Percentiles rank a stretch among this genome's conserved stretches.
phyloP scores from a whole-genome alignment of 2,329 filamentous ascomycete species.

The Trichophyton schoenleinii region DNA sequence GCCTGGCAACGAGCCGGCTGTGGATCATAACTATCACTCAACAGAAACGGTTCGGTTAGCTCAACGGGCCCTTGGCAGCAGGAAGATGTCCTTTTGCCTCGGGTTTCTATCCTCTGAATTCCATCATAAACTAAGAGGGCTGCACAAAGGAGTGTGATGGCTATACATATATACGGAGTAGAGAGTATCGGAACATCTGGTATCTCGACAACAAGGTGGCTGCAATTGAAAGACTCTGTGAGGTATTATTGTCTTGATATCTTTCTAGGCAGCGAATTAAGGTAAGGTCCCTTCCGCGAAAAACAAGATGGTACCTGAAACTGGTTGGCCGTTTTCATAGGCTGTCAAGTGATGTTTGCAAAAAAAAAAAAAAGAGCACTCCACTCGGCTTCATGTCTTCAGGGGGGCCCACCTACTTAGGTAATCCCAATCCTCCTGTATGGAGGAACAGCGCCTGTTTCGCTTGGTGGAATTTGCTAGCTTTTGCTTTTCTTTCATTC shows the following conservation, averaged over 20 bases:
- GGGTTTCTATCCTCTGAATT: neutral
- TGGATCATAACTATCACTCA: neutral
- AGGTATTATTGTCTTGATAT: neutral
- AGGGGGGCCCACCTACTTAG: neutral
- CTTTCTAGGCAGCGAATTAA: neutral
- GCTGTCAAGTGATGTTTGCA: neutral
- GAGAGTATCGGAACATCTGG: neutral
- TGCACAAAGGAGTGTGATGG: neutral
- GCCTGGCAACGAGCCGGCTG: neutral
- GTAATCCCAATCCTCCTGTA: conserved; percentile 4
- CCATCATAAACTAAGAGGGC: neutral
- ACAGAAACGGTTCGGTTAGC: neutral
- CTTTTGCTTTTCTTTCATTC: conserved; percentile 1
- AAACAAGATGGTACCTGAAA: neutral
- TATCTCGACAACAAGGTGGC: neutral
- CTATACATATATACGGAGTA: neutral
- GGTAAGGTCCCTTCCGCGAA: neutral
- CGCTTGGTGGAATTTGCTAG: conserved; percentile 4
- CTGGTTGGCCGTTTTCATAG: neutral
- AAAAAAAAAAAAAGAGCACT: neutral
- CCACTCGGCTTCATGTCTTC: neutral
- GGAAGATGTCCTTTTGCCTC: neutral
- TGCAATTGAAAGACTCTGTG: neutral
- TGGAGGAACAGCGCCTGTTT: conserved; percentile 7
- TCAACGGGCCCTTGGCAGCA: neutral